Conservation (phyloP, 2,329 filamentous ascomycete species). For the Pochonia chlamydosporia region DNA sequence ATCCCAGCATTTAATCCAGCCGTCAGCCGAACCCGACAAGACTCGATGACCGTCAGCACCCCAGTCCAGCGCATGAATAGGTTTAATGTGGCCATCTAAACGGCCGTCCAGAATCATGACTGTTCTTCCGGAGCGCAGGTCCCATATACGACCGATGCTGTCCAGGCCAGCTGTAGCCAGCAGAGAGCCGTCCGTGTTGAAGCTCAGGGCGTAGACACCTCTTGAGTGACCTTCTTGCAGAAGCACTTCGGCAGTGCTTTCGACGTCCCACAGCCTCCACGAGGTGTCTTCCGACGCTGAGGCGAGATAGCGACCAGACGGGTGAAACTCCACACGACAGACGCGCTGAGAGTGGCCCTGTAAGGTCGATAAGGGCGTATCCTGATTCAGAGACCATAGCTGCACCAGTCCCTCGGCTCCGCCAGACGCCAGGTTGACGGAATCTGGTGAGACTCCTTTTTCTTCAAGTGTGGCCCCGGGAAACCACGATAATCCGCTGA, state of each 20-base stretch:
- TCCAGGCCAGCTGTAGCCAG: slow-evolving; percentile 90
- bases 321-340: slow-evolving; percentile 90
- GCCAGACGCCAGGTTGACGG: slow-evolving; percentile 82
- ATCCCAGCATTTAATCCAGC: slow-evolving; percentile 98
- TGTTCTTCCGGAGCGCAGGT: slow-evolving; percentile 83
- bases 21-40: slow-evolving; percentile 86
- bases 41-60: slow-evolving; percentile 85
- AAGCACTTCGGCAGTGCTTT: slow-evolving; percentile 75
- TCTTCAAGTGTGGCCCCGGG: slow-evolving; percentile 72
- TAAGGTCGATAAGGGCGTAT: slow-evolving; percentile 77
- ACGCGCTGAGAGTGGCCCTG: slow-evolving; percentile 82
- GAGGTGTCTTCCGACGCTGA: slow-evolving; percentile 95
- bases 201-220: slow-evolving; percentile 84
- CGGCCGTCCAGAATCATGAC: slow-evolving; percentile 94
- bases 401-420: slow-evolving; percentile 84
- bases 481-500: slow-evolving; percentile 87
- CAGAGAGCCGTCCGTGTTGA: slow-evolving; percentile 86
- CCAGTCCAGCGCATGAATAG: slow-evolving; percentile 93
- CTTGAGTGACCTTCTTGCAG: slow-evolving; percentile 92
- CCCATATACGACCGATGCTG: slow-evolving; percentile 93
- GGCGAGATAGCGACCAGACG: slow-evolving; percentile 81
- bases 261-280: slow-evolving; percentile 93
- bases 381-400: slow-evolving; percentile 82
- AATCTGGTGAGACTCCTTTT: slow-evolving; percentile 63
- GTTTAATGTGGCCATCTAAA: slow-evolving; percentile 73